These are phyloP conservation scores for Sungouiella thailandica DNA, from an alignment of 805 yeast species.

Conservation along the genomic window DNA sequence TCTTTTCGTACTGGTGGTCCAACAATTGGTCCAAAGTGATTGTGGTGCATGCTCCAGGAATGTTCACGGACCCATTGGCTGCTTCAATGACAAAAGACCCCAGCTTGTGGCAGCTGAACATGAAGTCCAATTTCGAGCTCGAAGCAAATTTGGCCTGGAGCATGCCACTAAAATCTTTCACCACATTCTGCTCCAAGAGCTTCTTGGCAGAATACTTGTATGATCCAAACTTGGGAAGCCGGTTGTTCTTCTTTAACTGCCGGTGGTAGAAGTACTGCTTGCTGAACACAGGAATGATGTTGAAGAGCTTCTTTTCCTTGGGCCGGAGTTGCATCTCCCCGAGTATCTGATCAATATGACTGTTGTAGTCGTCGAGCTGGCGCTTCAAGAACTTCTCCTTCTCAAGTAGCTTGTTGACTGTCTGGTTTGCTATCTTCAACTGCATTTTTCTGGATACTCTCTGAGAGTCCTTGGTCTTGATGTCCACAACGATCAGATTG, in stretches of 20 bases:
- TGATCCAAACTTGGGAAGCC: conserved; percentile 71
- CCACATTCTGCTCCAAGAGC: conserved; percentile 65
- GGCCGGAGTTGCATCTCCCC: conserved; percentile 41
- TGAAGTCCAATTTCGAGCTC: conserved; percentile 64
- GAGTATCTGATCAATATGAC: conserved; percentile 42
- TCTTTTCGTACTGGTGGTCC: conserved; percentile 67
- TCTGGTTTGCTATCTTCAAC: conserved; percentile 35
- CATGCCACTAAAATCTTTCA: conserved; percentile 56
- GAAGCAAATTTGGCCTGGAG: conserved; percentile 35
- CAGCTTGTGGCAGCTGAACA: conserved; percentile 69
- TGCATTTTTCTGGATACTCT: conserved; percentile 39
- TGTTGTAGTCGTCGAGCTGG: conserved; percentile 43
- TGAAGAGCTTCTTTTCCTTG: conserved; percentile 42
- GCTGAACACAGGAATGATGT: conserved; percentile 52
- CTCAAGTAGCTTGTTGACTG: conserved; percentile 39
- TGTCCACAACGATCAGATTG: conserved; percentile 81
- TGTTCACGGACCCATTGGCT: conserved; percentile 64
- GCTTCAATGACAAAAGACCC: conserved; percentile 75
- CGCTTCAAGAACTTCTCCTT: conserved; percentile 42
- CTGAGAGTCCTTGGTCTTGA: conserved; percentile 46
- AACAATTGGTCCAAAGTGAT: conserved; percentile 69
- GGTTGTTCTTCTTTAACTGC: conserved; percentile 59
- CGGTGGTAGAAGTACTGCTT: conserved; percentile 74
- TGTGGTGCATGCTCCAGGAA: conserved; percentile 51
- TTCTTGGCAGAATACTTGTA: conserved; percentile 73